A percentile compares a stretch with the other conserved stretches of the same genome.
phyloP scores from a whole-genome alignment of 306 rosid species.

The Quercus gilva region DNA sequence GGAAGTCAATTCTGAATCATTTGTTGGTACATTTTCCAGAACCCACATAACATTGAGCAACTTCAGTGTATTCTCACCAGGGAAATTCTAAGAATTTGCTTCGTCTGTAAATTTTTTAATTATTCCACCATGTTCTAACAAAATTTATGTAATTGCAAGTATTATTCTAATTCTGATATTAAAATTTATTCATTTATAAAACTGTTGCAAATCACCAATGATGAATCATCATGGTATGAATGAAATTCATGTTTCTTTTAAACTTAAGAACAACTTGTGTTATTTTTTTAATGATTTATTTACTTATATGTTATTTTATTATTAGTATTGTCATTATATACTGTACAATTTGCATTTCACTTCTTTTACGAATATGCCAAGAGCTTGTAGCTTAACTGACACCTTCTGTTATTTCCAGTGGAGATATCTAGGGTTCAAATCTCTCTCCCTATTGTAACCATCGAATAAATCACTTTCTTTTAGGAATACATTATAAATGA shows the following conservation, averaged over 20 bases:
- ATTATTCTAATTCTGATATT: not conserved
- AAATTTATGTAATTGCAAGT: not conserved
- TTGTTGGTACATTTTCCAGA: not conserved
- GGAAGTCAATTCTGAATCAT: not conserved
- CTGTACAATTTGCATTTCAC: not conserved
- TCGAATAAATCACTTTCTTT: not conserved
- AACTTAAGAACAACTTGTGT: too few relatives aligned
- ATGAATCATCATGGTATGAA: not conserved
- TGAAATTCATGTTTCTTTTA: not conserved
- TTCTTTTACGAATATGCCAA: too few relatives aligned
- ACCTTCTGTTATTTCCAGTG: too few relatives aligned
- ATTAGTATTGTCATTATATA: not conserved
- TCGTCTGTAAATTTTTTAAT: not conserved
- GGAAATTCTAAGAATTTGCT: not conserved
- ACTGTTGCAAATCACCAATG: not conserved
- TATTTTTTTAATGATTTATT: too few relatives aligned
- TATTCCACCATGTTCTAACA: not conserved
- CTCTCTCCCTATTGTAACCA: too few relatives aligned
- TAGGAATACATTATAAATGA: not conserved
- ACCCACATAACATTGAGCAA: not conserved
- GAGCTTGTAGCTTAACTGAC: too few relatives aligned
- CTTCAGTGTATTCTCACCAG: not conserved
- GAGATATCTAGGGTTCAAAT: too few relatives aligned
- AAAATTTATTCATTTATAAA: not conserved
- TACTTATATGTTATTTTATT: not conserved